These are phyloP conservation scores for Crataegus laevigata DNA, from an alignment of 306 rosid species.

Conservation along the genomic window DNA sequence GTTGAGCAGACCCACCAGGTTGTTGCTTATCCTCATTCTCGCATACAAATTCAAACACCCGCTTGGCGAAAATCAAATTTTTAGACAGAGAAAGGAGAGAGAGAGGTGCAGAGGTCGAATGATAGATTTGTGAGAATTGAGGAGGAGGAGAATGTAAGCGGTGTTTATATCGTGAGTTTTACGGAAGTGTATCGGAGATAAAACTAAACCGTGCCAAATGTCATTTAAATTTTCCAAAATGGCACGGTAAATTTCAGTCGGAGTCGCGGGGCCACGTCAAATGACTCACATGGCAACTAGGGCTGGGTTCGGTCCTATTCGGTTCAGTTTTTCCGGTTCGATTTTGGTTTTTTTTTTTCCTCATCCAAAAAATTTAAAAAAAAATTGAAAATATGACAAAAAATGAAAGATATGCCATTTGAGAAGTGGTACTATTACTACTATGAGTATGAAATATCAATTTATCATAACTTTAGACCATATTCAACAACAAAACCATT, in stretches of 20 bases:
- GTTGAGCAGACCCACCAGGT: conserved; percentile 55
- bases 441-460: no score
- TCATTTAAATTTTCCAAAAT: neutral
- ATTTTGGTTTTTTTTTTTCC: no score
- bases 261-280: no score
- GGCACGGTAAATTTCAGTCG: neutral
- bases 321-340: no score
- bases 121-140: neutral
- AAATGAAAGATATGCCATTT: no score
- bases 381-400: no score
- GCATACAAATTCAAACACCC: neutral
- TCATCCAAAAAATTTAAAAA: neutral
- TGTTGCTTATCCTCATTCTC: conserved; percentile 42
- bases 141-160: no score
- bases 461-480: no score
- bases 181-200: neutral
- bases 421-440: no score
- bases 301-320: no score
- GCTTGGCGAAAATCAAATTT: neutral
- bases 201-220: neutral
- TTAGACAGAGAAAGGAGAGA: neutral
- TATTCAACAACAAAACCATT: no score
- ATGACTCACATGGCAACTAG: no score
- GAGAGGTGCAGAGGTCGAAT: neutral
- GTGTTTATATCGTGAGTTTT: neutral